phyloP scores from a whole-genome alignment of 495 filamentous ascomycete species.

The Geoglossum glabrum region DNA sequence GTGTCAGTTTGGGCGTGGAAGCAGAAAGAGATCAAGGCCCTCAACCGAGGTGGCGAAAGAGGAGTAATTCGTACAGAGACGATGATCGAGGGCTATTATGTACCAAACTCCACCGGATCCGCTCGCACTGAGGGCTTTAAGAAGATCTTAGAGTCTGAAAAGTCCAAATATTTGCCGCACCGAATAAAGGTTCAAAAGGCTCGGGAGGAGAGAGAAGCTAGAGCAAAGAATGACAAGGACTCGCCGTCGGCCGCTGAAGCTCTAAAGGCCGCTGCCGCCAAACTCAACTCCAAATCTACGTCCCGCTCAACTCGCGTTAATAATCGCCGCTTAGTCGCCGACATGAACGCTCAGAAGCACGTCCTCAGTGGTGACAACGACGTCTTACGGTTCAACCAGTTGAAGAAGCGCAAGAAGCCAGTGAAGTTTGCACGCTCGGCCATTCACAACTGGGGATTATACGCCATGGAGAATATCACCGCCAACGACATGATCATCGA shows the following conservation, averaged over 20 bases:
- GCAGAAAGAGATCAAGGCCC: conserved; percentile 69
- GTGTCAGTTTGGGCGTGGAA: conserved; percentile 70
- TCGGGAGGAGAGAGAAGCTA: conserved; percentile 68
- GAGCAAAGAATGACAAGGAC: conserved; percentile 49
- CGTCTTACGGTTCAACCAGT: conserved; percentile 89
- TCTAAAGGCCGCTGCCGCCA: conserved; percentile 57
- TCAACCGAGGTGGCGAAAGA: conserved; percentile 39
- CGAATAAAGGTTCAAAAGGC: conserved; percentile 85
- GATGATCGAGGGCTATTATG: conserved; percentile 74
- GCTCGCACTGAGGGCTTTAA: conserved; percentile 84
- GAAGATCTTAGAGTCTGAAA: conserved; percentile 88
- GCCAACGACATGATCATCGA: conserved; percentile 99
- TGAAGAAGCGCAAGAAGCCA: conserved; percentile 98
- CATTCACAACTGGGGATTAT: conserved; percentile 97
- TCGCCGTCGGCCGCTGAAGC: conserved; percentile 43
- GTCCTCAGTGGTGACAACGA: conserved; percentile 70
- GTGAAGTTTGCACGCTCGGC: conserved; percentile 95
- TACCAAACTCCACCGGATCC: conserved; percentile 62
- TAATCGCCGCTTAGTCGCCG: conserved; percentile 80
- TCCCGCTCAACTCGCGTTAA: conserved; percentile 86
- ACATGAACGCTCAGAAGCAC: conserved; percentile 85
- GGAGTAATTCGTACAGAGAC: conserved; percentile 32
- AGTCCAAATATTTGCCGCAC: conserved; percentile 94
- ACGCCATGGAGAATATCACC: conserved; percentile 90
- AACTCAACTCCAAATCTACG: conserved; percentile 51